Evolutionary conservation across 2,329 filamentous ascomycete genomes (phyloP).

Genomic region (Fusarium concolor): DNA sequence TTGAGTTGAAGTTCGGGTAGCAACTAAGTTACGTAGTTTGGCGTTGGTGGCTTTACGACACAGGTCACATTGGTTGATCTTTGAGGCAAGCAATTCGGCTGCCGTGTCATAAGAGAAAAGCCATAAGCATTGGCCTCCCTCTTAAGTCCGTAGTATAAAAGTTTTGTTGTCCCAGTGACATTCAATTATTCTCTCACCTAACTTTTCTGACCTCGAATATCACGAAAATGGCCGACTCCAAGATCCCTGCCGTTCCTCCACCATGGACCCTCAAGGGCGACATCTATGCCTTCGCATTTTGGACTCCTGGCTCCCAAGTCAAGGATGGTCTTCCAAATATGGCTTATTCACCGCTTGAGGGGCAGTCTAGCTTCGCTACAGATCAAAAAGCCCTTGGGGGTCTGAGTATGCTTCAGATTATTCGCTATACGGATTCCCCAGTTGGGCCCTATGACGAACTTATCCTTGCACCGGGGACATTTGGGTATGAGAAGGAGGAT

Average conservation of each 20-base stretch:
- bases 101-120: neutral
- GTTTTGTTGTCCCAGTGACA: neutral
- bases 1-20: neutral
- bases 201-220: neutral
- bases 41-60: conserved; percentile 3
- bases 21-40: too few species aligned
- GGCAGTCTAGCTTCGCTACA: conserved; percentile 53
- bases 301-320: conserved; percentile 48
- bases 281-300: conserved; percentile 59
- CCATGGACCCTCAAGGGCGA: conserved; percentile 61
- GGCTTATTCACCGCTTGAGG: conserved; percentile 62
- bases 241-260: conserved; percentile 44
- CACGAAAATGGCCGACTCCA: conserved; percentile 3
- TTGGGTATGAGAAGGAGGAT: conserved; percentile 55
- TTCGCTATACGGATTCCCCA: conserved; percentile 63
- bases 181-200: too few species aligned
- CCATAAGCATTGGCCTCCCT: conserved; percentile 2
- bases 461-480: conserved; percentile 60
- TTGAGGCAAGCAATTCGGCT: neutral
- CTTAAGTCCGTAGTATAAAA: neutral
- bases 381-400: conserved; percentile 57
- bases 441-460: conserved; percentile 67
- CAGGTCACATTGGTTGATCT: neutral
- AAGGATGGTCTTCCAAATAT: conserved; percentile 50
- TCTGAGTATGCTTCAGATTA: conserved; percentile 61